These are phyloP conservation scores for Achaetomiella virescens DNA, from an alignment of 495 filamentous ascomycete species.

Conservation along the genomic window DNA sequence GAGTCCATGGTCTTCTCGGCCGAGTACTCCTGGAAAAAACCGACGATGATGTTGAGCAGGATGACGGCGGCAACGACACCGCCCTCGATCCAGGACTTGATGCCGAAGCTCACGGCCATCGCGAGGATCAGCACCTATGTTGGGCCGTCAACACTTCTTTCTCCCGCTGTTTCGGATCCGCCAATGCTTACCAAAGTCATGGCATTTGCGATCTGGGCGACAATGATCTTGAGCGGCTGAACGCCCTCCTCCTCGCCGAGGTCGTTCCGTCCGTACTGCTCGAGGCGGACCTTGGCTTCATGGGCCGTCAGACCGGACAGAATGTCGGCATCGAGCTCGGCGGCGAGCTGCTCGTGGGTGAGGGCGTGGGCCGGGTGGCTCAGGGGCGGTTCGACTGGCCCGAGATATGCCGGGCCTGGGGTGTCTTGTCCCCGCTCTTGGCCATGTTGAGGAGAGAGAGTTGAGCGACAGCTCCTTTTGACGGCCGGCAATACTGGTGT, in stretches of 20 bases:
- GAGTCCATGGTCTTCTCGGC: conserved; percentile 88
- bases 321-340: conserved; percentile 52
- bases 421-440: conserved; percentile 7
- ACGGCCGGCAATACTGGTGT: not conserved
- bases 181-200: conserved; percentile 40
- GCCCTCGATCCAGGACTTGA: conserved; percentile 76
- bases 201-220: conserved; percentile 51
- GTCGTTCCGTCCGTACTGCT: conserved; percentile 42
- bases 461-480: not conserved
- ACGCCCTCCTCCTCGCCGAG: conserved; percentile 46
- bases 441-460: not conserved
- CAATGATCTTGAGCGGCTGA: conserved; percentile 45
- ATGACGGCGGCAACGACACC: conserved; percentile 79
- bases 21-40: conserved; percentile 77
- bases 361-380: conserved; percentile 62
- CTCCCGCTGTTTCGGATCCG: not conserved
- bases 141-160: conserved; percentile 15
- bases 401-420: conserved; percentile 37
- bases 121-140: conserved; percentile 62
- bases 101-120: conserved; percentile 77
- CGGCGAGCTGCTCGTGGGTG: conserved; percentile 44
- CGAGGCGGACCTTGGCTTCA: conserved; percentile 39
- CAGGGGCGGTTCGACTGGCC: conserved; percentile 50
- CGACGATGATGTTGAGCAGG: conserved; percentile 66
- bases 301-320: conserved; percentile 38